These are phyloP conservation scores for Mucor indicus DNA, from an alignment of 371 early-diverging fungal genomes.

Conservation along the genomic window DNA sequence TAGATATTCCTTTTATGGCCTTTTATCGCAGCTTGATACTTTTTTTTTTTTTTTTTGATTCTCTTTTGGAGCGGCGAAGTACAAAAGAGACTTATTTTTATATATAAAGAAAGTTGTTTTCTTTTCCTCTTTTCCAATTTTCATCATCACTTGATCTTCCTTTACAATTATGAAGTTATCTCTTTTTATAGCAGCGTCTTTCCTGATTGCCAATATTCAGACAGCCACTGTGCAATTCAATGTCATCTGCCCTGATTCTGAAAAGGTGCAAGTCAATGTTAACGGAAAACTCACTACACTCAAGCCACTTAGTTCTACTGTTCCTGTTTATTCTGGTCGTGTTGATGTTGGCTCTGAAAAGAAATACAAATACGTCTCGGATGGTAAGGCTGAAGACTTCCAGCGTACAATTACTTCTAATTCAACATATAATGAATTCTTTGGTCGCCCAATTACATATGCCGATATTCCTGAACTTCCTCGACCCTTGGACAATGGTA, in stretches of 20 bases:
- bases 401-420: constrained; percentile 30
- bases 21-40: too few species aligned
- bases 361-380: constrained; percentile 49
- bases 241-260: constrained; percentile 48
- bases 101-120: too few species aligned
- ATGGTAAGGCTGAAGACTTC: constrained; percentile 40
- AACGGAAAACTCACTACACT: constrained; percentile 30
- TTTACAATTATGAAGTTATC: constrained; percentile 28
- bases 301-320: constrained; percentile 28
- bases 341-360: constrained; percentile 32
- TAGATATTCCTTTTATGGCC: too few species aligned
- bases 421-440: constrained; percentile 47
- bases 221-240: constrained; percentile 44
- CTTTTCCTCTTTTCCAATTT: too few species aligned
- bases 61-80: too few species aligned
- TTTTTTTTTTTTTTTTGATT: too few species aligned
- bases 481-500: constrained; percentile 39
- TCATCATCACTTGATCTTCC: too few species aligned
- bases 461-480: constrained; percentile 49
- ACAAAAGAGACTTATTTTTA: too few species aligned
- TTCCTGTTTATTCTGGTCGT: constrained; percentile 45
- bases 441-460: constrained; percentile 47
- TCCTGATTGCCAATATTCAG: constrained; percentile 17
- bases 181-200: constrained; percentile 7
- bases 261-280: constrained; percentile 40